Percentiles rank a stretch among this genome's conserved stretches.
These are phyloP conservation scores for Amaranthus hypochondriacus DNA, from an alignment of 148 eudicot species.

Conservation along the genomic window DNA sequence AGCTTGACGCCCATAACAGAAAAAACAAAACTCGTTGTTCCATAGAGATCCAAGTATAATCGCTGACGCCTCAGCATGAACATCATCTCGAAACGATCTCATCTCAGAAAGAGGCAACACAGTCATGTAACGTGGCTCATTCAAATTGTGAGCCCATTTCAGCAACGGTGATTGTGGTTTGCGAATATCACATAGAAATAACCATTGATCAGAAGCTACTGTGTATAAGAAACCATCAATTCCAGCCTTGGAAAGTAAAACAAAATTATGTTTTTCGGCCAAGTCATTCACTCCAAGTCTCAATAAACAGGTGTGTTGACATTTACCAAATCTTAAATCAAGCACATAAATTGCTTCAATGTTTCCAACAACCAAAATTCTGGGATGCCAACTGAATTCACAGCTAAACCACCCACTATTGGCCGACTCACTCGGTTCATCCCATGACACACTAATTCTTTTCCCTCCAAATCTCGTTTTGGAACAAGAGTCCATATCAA, in stretches of 20 bases:
- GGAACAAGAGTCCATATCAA: slow-evolving; percentile 39
- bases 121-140: slow-evolving; percentile 45
- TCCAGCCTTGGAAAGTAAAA: slow-evolving; percentile 55
- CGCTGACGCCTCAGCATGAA: slow-evolving; percentile 43
- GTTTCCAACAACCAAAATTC: slow-evolving; percentile 57
- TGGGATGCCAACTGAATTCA: slow-evolving; percentile 81
- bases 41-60: slow-evolving; percentile 79
- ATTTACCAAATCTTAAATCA: slow-evolving; percentile 51
- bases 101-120: slow-evolving; percentile 47
- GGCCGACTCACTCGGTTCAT: slow-evolving; percentile 21
- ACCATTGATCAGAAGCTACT: slow-evolving; percentile 48
- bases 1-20: slow-evolving; percentile 51
- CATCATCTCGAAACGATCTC: slow-evolving; percentile 44
- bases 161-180: slow-evolving; percentile 53
- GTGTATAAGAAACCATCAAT: slow-evolving; percentile 43
- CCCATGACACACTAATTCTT: slow-evolving; percentile 42
- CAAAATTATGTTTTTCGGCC: slow-evolving; percentile 41
- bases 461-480: slow-evolving; percentile 29
- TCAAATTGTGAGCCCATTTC: slow-evolving; percentile 63
- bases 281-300: slow-evolving; percentile 24
- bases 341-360: slow-evolving; percentile 51
- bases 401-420: slow-evolving; percentile 63
- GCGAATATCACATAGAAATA: slow-evolving; percentile 71
- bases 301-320: slow-evolving; percentile 43
- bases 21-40: slow-evolving; percentile 57